phyloP scores from a whole-genome alignment of 768 basidiomycete genomes.

The Leccinum broughii region DNA sequence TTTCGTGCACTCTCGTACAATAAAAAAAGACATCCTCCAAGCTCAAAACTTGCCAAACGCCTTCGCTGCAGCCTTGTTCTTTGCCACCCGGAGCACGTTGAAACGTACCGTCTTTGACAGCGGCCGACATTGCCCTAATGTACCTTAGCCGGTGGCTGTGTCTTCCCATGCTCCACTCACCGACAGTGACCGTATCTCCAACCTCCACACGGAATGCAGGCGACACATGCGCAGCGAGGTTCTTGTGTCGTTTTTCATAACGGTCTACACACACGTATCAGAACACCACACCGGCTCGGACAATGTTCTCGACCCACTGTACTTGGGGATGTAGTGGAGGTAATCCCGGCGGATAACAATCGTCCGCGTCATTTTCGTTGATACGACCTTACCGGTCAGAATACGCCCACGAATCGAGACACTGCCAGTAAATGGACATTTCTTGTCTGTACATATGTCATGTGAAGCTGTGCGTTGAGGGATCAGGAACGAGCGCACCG shows the following conservation, averaged over 20 bases:
- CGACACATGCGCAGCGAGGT: constrained; percentile 94
- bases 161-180: constrained; percentile 47
- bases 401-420: constrained; percentile 99
- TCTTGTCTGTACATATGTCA: constrained; percentile 72
- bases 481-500: constrained; percentile 52
- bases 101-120: constrained; percentile 99
- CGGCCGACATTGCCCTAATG: constrained; percentile 93
- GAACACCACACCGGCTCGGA: constrained; percentile 2
- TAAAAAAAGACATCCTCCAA: constrained; percentile 2
- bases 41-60: constrained; percentile 91
- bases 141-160: background rate
- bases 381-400: constrained; percentile 95
- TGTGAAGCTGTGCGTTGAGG: background rate
- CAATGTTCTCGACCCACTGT: constrained; percentile 62
- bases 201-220: constrained; percentile 98
- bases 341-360: constrained; percentile 95
- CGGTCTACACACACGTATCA: constrained; percentile 59
- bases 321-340: constrained; percentile 97
- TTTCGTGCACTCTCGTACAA: constrained; percentile 19
- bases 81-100: constrained; percentile 95
- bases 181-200: constrained; percentile 94
- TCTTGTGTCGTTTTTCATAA: constrained; percentile 99
- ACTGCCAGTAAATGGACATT: constrained; percentile 97
- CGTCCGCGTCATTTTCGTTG: constrained; percentile 99
- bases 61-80: constrained; percentile 90